Percentiles rank a stretch among this genome's conserved stretches.
phyloP scores from a whole-genome alignment of 768 basidiomycete species.

The Psilocybe cyanescens region DNA sequence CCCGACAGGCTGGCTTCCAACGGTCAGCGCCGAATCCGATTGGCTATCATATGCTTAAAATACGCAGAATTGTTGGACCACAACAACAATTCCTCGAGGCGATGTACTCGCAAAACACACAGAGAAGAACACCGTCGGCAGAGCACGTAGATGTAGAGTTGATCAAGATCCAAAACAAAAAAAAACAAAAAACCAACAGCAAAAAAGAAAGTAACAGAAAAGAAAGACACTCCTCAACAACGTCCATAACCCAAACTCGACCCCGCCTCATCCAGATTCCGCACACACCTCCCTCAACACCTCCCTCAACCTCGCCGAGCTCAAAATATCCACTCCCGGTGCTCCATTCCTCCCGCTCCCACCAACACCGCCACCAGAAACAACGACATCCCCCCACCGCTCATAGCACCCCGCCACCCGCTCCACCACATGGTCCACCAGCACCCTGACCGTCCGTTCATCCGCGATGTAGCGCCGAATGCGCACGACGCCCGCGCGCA shows the following conservation, averaged over 20 bases:
- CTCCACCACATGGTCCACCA: conserved; percentile 79
- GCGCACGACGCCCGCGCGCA: conserved; percentile 56
- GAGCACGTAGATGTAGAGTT: too few relatives aligned
- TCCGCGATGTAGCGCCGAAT: conserved; percentile 75
- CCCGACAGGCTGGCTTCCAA: too few relatives aligned
- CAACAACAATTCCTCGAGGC: too few relatives aligned
- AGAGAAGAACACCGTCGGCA: too few relatives aligned
- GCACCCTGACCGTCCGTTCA: conserved; percentile 73
- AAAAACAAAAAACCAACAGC: too few relatives aligned
- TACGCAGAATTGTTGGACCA: too few relatives aligned
- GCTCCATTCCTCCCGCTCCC: conserved; percentile 13
- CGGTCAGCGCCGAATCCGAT: too few relatives aligned
- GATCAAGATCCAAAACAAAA: too few relatives aligned
- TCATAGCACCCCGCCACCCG: conserved; percentile 76
- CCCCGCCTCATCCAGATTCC: conserved; percentile 10
- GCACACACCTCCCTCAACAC: conserved; percentile 41
- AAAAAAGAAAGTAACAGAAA: too few relatives aligned
- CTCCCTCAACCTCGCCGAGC: conserved; percentile 41
- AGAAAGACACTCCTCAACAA: too few relatives aligned
- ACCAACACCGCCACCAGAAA: conserved; percentile 25
- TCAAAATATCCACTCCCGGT: conserved; percentile 19
- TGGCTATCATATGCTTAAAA: too few relatives aligned
- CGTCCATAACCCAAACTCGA: not conserved
- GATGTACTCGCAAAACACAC: too few relatives aligned
- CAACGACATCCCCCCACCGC: conserved; percentile 68